Evolutionary conservation across 306 rosid genomes (phyloP).

Genomic region (Citrullus colocynthis): DNA sequence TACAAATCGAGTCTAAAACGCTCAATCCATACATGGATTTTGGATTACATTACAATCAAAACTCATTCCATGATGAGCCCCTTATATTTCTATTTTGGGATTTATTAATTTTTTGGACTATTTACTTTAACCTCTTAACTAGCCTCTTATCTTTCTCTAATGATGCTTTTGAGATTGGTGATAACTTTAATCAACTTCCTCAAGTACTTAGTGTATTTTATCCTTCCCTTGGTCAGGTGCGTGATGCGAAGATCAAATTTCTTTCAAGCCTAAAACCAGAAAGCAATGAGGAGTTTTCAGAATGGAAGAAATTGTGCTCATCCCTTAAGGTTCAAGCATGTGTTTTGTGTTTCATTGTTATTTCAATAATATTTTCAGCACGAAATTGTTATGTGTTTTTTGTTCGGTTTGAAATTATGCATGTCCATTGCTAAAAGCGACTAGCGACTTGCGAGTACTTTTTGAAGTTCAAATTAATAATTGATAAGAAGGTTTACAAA

Average conservation of each 20-base stretch:
- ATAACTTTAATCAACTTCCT: not conserved
- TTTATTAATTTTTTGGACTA: not conserved
- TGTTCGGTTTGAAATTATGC: not conserved
- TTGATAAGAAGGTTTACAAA: not conserved
- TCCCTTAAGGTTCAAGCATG: slow-evolving; percentile 51
- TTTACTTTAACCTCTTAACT: not conserved
- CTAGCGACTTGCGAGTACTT: not conserved
- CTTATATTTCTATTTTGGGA: not conserved
- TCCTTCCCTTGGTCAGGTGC: slow-evolving; percentile 39
- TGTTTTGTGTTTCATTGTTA: not conserved
- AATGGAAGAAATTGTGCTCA: slow-evolving; percentile 64
- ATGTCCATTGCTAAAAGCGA: not conserved
- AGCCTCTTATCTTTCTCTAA: not conserved
- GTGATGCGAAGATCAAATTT: slow-evolving; percentile 76
- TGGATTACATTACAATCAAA: no score
- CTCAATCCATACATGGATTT: no score
- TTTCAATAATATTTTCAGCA: not conserved
- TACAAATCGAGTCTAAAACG: no score
- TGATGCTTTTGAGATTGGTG: not conserved
- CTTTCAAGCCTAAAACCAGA: slow-evolving; percentile 67
- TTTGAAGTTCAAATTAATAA: not conserved
- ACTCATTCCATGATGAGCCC: no score
- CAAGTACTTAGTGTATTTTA: not conserved
- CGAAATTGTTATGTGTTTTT: not conserved
- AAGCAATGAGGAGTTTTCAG: slow-evolving; percentile 45